Base-by-base conservation (phyloP, 2,329 filamentous ascomycete species). In the Aphanocladium album region DNA sequence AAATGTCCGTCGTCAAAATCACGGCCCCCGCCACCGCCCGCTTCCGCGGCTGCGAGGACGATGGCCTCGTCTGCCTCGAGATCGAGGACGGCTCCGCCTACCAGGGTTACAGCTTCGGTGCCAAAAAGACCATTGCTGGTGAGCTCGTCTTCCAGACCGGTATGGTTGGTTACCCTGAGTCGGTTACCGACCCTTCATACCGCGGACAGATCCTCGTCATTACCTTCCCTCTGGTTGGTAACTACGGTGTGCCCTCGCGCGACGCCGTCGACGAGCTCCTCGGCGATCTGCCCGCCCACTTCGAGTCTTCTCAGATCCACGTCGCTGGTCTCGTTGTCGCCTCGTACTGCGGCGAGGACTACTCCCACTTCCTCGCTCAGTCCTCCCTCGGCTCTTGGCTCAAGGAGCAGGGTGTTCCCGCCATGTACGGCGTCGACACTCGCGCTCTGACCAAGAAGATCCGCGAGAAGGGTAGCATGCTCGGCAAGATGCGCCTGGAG, bases 111-210 rank as follows among this genome's bases (percentile, higher is more conserved):
- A 96, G 92, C 83, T 99, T 99, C 74, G 95, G 95, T 77, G 93
- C 93, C 65, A 83, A 91, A 72, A 96, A 93, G 84, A 96, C 91
- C 79, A 87, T 96, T 71, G 90, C 93, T 67, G 95, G 95, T 75
- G 95, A 99, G 82, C 83, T 99, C 74, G 95, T 99, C 78, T 99
- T 99, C 81, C 93, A 98, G 83, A 99, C 95, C 62, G 95, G 95
- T 77, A 96, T 98, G 93, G 95, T 98, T 69, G 95, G 95, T 72
- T 99, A 99, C 75, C 93, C 95, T 46, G 95, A 99, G 81, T 96
- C 89, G 52, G 83, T 95, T 69, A 93, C 90, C 63, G 90, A 95
- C 72, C 90, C 90, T 67, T 93, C 90, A 54, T 93, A 95, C 77
- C 88, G 89, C 54, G 90, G 90, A 64, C 93, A 99, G 79, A 96